Conservation (phyloP, 1,284 basidiomycete genomes). For the Rhodotorula sp. region DNA sequence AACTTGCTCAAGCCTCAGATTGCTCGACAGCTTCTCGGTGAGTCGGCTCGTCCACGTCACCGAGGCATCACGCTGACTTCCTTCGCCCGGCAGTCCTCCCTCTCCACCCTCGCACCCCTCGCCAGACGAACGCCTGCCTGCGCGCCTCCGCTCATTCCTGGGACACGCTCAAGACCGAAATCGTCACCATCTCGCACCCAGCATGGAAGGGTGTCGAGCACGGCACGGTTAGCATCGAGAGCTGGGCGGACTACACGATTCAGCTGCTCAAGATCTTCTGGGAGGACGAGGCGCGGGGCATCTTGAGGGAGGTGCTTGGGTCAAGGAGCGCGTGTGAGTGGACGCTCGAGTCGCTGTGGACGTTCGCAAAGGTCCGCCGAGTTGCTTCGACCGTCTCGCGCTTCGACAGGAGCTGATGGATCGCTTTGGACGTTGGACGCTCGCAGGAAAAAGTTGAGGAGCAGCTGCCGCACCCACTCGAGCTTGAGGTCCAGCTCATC, state of each 20-base stretch:
- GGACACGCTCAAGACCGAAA: slow-evolving; percentile 47
- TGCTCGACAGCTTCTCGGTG: slow-evolving; percentile 48
- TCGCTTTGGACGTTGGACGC: neutral
- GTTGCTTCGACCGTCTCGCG: slow-evolving; percentile 13
- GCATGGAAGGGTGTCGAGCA: slow-evolving; percentile 49
- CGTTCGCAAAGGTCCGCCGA: slow-evolving; percentile 45
- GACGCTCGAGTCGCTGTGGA: slow-evolving; percentile 49
- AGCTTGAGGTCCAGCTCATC: slow-evolving; percentile 49
- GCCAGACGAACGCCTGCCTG: slow-evolving; percentile 49
- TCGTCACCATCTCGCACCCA: slow-evolving; percentile 48
- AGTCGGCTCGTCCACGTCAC: neutral
- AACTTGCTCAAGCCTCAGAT: slow-evolving; percentile 50
- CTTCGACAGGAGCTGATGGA: too few species aligned
- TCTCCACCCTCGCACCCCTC: slow-evolving; percentile 49
- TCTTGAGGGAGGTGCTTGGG: slow-evolving; percentile 48
- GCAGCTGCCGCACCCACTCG: slow-evolving; percentile 43
- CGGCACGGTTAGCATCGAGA: slow-evolving; percentile 46
- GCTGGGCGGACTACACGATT: slow-evolving; percentile 48
- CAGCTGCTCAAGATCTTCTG: slow-evolving; percentile 51
- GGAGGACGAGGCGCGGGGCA: slow-evolving; percentile 49
- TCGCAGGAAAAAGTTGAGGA: slow-evolving; percentile 43
- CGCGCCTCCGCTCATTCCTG: slow-evolving; percentile 48
- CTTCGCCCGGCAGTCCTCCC: slow-evolving; percentile 43
- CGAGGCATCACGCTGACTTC: neutral
- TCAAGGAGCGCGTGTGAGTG: slow-evolving; percentile 49